A percentile compares a stretch with the other conserved stretches of the same genome.
phyloP scores from a whole-genome alignment of 2,329 filamentous ascomycete species.

The Penicillium sp. region DNA sequence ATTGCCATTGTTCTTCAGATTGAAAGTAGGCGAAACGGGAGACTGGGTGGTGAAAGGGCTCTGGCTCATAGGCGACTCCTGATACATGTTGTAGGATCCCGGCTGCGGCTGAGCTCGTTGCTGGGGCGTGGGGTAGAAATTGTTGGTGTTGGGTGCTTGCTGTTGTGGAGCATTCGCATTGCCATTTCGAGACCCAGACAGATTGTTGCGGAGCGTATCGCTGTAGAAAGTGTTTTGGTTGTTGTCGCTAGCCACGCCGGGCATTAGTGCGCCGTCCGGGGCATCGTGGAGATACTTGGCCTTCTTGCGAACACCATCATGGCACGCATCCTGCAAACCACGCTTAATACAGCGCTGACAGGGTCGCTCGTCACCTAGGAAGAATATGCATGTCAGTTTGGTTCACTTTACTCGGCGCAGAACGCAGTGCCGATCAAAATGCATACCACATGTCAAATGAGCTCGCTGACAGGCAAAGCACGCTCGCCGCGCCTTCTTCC shows the following conservation, averaged over 20 bases:
- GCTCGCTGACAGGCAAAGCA: constrained; percentile 97
- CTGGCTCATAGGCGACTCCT: constrained; percentile 44
- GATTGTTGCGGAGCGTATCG: constrained; percentile 27
- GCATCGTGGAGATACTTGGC: constrained; percentile 98
- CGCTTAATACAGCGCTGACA: constrained; percentile 93
- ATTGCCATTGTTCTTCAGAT: constrained; percentile 45
- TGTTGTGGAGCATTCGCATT: constrained; percentile 26
- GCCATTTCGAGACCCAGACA: constrained; percentile 33
- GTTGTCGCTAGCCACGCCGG: constrained; percentile 67
- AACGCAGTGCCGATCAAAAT: constrained; percentile 9
- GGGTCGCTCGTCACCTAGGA: constrained; percentile 82
- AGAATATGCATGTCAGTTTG: constrained; percentile 5
- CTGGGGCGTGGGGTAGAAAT: constrained; percentile 35
- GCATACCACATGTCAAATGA: constrained; percentile 96
- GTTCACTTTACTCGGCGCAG: neutral
- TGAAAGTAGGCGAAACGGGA: constrained; percentile 69
- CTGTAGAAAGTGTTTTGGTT: constrained; percentile 19
- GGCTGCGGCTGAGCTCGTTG: constrained; percentile 25
- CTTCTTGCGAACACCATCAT: constrained; percentile 96
- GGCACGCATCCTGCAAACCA: constrained; percentile 82
- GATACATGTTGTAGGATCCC: constrained; percentile 45
- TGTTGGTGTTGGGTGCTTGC: constrained; percentile 24
- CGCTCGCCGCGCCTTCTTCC: constrained; percentile 93
- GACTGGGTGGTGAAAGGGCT: constrained; percentile 60
- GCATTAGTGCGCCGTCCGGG: constrained; percentile 78